These are phyloP conservation scores for Tubosaeta sp. DNA, from an alignment of 768 basidiomycete genomes.

Conservation along the genomic window DNA sequence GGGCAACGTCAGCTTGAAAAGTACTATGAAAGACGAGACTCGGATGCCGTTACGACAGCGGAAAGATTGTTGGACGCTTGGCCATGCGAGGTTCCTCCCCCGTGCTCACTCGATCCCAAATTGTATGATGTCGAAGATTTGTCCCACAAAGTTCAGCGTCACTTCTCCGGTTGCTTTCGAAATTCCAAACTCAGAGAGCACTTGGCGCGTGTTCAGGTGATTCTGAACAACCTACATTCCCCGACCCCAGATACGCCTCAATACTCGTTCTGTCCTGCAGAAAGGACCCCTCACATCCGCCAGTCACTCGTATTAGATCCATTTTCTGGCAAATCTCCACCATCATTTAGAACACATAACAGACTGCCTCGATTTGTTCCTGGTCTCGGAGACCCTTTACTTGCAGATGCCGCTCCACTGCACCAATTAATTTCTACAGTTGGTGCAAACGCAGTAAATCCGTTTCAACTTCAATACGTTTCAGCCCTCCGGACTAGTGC, in stretches of 20 bases:
- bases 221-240: background rate
- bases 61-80: background rate
- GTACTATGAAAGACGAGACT: background rate
- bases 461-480: background rate
- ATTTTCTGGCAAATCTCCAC: constrained; percentile 1
- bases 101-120: background rate
- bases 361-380: background rate
- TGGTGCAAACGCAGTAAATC: background rate
- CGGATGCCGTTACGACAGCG: background rate
- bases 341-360: background rate
- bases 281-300: background rate
- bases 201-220: background rate
- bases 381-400: background rate
- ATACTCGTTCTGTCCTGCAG: background rate
- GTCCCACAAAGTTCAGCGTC: background rate
- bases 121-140: background rate
- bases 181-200: background rate
- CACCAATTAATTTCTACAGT: background rate
- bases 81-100: background rate
- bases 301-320: background rate
- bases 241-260: no score
- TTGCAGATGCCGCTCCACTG: background rate
- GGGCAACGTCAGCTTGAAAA: background rate
- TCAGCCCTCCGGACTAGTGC: background rate
- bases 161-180: background rate